phyloP scores from a whole-genome alignment of 1,284 basidiomycete species.

The Pisolithus thermaeus region DNA sequence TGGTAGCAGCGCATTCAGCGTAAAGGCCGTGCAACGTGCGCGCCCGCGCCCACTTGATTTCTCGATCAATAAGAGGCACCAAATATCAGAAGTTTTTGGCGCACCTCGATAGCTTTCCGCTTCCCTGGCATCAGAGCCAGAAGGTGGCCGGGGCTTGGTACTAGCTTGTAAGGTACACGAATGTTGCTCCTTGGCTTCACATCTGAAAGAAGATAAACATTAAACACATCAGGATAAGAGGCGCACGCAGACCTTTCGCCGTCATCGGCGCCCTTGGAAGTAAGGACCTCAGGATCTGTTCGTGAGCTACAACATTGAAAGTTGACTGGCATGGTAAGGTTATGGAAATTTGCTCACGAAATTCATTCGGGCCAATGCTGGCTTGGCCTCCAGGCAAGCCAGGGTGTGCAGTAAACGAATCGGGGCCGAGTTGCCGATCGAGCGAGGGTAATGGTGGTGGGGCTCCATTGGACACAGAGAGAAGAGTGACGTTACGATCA shows the following conservation, averaged over 20 bases:
- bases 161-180: slow-evolving; percentile 50
- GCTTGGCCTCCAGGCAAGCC: slow-evolving; percentile 1
- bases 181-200: slow-evolving; percentile 31
- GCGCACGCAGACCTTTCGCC: slow-evolving; percentile 39
- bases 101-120: slow-evolving; percentile 65
- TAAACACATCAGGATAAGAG: neutral
- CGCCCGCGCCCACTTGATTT: slow-evolving; percentile 55
- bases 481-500: slow-evolving; percentile 52
- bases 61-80: slow-evolving; percentile 4
- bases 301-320: slow-evolving; percentile 31
- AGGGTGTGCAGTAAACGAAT: neutral
- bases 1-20: slow-evolving; percentile 18
- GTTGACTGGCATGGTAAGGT: neutral
- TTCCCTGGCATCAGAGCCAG: slow-evolving; percentile 47
- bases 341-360: slow-evolving; percentile 13
- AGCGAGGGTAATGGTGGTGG: slow-evolving; percentile 24
- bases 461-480: slow-evolving; percentile 29
- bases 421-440: slow-evolving; percentile 15
- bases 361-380: slow-evolving; percentile 10
- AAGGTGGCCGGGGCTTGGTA: slow-evolving; percentile 40
- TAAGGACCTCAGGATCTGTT: slow-evolving; percentile 37
- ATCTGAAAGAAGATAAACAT: slow-evolving; percentile 27
- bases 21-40: slow-evolving; percentile 49
- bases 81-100: slow-evolving; percentile 10
- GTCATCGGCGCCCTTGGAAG: slow-evolving; percentile 56